Conservation (phyloP, 768 basidiomycete species). For the Macrocybe gigantea region DNA sequence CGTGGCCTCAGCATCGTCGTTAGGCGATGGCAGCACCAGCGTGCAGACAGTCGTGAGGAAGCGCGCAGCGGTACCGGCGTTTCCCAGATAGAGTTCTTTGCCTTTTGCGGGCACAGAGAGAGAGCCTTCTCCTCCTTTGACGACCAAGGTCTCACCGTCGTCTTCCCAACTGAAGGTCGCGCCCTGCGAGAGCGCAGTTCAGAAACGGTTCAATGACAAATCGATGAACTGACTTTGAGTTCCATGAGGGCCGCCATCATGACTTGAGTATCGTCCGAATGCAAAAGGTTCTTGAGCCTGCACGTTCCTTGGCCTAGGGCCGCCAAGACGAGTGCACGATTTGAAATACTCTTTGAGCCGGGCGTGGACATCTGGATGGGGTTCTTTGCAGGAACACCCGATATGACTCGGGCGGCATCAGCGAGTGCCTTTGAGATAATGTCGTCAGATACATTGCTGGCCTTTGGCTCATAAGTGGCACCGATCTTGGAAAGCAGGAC, state of each 20-base stretch:
- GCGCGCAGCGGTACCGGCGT: conserved; percentile 96
- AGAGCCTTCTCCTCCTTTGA: conserved; percentile 78
- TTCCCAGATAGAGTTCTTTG: conserved; percentile 91
- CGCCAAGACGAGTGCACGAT: conserved; percentile 89
- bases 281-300: conserved; percentile 82
- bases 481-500: conserved; percentile 91
- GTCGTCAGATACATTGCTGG: conserved; percentile 77
- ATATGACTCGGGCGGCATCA: conserved; percentile 71
- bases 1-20: conserved; percentile 44
- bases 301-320: conserved; percentile 88
- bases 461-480: conserved; percentile 86
- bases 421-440: conserved; percentile 79
- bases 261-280: conserved; percentile 97
- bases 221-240: conserved; percentile 55
- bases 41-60: conserved; percentile 97
- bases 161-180: conserved; percentile 95
- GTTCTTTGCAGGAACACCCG: conserved; percentile 55
- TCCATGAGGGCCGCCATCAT: conserved; percentile 96
- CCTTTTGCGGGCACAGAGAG: conserved; percentile 73
- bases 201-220: conserved; percentile 2
- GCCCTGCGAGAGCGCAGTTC: conserved; percentile 43
- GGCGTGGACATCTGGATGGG: conserved; percentile 82
- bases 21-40: conserved; percentile 52
- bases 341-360: conserved; percentile 95
- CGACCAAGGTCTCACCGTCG: conserved; percentile 90